A percentile compares a stretch with the other conserved stretches of the same genome.
phyloP scores from a whole-genome alignment of 1,139 yeast genomes.

The Suhomyces wounanorum region DNA sequence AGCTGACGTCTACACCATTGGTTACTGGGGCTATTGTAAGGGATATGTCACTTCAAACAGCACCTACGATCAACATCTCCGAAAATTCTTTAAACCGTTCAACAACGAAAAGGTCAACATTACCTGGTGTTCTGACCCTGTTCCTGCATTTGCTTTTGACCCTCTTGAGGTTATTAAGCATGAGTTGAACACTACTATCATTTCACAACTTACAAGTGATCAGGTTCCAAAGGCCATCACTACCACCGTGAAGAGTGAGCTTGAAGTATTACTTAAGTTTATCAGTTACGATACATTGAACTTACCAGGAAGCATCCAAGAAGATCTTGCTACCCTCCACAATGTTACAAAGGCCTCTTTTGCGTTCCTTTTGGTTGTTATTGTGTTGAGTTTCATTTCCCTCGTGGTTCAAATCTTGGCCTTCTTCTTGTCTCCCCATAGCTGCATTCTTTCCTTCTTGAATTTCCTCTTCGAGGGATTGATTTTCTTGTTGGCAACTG shows the following conservation, averaged over 20 bases:
- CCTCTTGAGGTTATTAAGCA: slow-evolving; percentile 50
- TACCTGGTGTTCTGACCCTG: slow-evolving; percentile 58
- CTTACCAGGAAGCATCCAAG: slow-evolving; percentile 41
- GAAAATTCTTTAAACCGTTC: slow-evolving; percentile 23
- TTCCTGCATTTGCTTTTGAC: slow-evolving; percentile 52
- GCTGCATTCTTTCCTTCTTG: slow-evolving; percentile 41
- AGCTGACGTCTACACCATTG: slow-evolving; percentile 61
- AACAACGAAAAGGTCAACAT: slow-evolving; percentile 42
- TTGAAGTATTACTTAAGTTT: slow-evolving; percentile 33
- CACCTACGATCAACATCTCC: slow-evolving; percentile 15
- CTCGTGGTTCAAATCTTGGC: slow-evolving; percentile 40
- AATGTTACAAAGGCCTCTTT: slow-evolving; percentile 35
- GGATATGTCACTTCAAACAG: slow-evolving; percentile 35
- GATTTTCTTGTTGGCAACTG: slow-evolving; percentile 33
- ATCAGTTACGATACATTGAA: slow-evolving; percentile 33
- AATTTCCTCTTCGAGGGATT: slow-evolving; percentile 39
- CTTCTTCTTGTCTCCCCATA: slow-evolving; percentile 42
- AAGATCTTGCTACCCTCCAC: slow-evolving; percentile 35
- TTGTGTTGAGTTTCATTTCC: slow-evolving; percentile 45
- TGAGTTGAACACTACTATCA: slow-evolving; percentile 38
- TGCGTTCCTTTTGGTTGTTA: slow-evolving; percentile 15
- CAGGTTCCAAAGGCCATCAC: slow-evolving; percentile 19
- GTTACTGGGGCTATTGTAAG: slow-evolving; percentile 76
- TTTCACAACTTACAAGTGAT: slow-evolving; percentile 27
- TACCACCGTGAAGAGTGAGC: slow-evolving; percentile 24